A percentile compares a stretch with the other conserved stretches of the same genome.
phyloP scores from a whole-genome alignment of 2,329 filamentous ascomycete genomes.

The Arachnopeziza araneosa region DNA sequence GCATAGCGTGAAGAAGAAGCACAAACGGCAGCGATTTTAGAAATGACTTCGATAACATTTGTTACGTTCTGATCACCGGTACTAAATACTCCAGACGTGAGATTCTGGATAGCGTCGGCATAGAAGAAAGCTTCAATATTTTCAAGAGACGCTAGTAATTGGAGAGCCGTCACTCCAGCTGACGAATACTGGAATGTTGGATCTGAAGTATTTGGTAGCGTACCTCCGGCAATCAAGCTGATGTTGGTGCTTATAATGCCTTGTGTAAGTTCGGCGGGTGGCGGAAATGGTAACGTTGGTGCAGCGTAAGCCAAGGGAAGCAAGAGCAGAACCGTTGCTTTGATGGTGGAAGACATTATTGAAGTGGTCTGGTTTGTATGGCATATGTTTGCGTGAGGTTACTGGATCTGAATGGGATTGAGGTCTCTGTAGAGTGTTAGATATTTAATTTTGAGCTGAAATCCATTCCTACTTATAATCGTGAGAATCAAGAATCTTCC shows the following conservation, averaged over 20 bases:
- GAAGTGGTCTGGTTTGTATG: too few relatives aligned
- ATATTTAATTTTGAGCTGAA: too few relatives aligned
- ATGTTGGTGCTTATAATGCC: constrained; percentile 3
- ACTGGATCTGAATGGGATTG: background rate
- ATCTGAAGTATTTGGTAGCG: constrained; percentile 1
- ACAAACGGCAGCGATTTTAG: background rate
- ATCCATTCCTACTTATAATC: too few relatives aligned
- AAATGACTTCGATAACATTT: background rate
- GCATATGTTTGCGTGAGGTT: background rate
- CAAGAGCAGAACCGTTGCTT: background rate
- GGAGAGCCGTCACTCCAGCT: constrained; percentile 1
- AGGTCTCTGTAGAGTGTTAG: too few relatives aligned
- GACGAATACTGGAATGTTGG: background rate
- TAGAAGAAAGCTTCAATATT: constrained; percentile 1
- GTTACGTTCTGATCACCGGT: background rate
- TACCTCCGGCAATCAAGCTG: constrained; percentile 3
- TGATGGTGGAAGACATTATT: background rate
- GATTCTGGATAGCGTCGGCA: background rate
- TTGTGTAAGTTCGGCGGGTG: constrained; percentile 1
- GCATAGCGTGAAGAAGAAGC: background rate
- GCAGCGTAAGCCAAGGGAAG: background rate
- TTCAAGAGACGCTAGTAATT: background rate
- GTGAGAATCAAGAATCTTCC: background rate
- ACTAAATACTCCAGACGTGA: background rate
- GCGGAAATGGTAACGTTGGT: constrained; percentile 1